Base-by-base conservation (phyloP, 2,329 filamentous ascomycete genomes). In the Diaporthe citri region DNA sequence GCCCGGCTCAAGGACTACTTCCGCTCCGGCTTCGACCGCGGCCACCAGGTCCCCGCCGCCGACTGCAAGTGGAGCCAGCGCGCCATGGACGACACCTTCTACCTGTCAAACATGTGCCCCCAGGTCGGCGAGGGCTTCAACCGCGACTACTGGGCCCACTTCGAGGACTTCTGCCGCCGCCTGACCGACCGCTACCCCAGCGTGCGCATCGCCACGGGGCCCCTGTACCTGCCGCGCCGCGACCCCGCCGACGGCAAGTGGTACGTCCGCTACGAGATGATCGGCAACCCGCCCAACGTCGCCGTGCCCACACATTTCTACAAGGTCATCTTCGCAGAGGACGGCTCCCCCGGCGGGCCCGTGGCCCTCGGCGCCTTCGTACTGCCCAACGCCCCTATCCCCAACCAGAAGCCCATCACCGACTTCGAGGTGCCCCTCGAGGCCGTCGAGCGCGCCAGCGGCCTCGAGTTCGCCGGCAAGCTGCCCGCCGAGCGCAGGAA, bases 41-140 rank as follows among this genome's bases (percentile, higher is more conserved):
- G 97, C 76, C 97, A 99, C 86, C 97, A 99, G 86, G 96, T 98
- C 13, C 97, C 97, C 13, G 97, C 97, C 8, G 97, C 97, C 55
- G 97, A 99, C 85, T 95, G 94, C 74, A 97, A 97, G 86, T 99
- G 97, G 96, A 94, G 92, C 77, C 97, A 99, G 85, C 84, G 90
- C 48, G 96, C 97, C 77, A 98, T 99, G 95, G 92, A 99, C 85
- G 95, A 94, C 74, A 99, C 97, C 3, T 99, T 99, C 82, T 93
- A 91, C 81, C 90, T 99, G 73, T 93, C 90, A 82, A 99, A 99
- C 87, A 99, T 99, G 96, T 98, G 96, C 82, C 97, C 97, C 43
- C 97, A 99, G 86, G 97, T 99, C 41, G 97, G 97, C 78, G 95
- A 98, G 82, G 97, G 97, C 75, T 99, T 99, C 89, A 99, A 99